Evolutionary conservation across 192 early-diverging fungal genomes (phyloP).

Genomic region (Cladochytrium replicatum): DNA sequence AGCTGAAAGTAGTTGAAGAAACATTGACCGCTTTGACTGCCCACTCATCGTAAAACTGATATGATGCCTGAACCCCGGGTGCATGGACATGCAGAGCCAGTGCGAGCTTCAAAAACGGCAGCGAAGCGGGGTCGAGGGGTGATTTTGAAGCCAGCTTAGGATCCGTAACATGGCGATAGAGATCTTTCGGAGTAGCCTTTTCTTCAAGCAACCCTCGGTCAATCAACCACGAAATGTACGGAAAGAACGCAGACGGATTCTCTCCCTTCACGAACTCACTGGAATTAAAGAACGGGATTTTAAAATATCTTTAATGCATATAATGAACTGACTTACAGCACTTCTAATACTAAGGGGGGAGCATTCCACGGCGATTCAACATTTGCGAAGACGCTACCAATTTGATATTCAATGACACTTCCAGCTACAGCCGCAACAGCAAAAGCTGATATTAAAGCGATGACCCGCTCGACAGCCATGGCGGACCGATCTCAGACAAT

Average conservation of each 20-base stretch:
- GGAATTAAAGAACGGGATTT: background rate
- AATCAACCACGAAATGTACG: slow-evolving; percentile 48
- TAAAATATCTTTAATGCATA: background rate
- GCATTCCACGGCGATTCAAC: slow-evolving; percentile 54
- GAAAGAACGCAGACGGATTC: slow-evolving; percentile 52
- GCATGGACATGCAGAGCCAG: slow-evolving; percentile 61
- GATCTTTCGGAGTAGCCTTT: slow-evolving; percentile 38
- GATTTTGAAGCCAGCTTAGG: background rate
- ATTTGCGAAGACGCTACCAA: no score
- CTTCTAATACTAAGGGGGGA: slow-evolving; percentile 63
- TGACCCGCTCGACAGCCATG: no score
- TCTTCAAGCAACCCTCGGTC: slow-evolving; percentile 14
- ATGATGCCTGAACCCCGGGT: slow-evolving; percentile 71
- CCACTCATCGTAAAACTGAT: slow-evolving; percentile 67
- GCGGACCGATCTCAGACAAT: no score
- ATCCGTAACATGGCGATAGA: background rate
- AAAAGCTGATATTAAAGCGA: no score
- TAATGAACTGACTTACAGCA: slow-evolving; percentile 44
- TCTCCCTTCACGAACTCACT: slow-evolving; percentile 60
- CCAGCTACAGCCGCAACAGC: no score
- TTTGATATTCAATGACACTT: no score
- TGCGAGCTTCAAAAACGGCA: slow-evolving; percentile 56
- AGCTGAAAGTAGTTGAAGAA: slow-evolving; percentile 33
- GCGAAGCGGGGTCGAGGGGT: slow-evolving; percentile 17
- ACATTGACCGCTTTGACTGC: slow-evolving; percentile 45